Base-by-base conservation (phyloP, 495 filamentous ascomycete genomes). In the Amphirosellinia nigrospora region DNA sequence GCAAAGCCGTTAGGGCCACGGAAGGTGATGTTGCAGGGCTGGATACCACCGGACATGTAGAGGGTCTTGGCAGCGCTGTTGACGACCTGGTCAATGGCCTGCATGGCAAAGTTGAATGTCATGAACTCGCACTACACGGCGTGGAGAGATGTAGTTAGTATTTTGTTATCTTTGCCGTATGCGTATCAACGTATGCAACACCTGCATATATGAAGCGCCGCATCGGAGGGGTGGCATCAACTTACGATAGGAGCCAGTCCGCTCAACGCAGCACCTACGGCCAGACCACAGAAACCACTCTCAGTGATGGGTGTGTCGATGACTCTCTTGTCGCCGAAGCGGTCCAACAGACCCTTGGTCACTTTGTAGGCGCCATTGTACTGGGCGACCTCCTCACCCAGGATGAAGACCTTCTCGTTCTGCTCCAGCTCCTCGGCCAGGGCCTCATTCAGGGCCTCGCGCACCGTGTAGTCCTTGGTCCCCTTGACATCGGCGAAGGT, bases 81-180 rank as follows among this genome's bases (percentile, higher is more conserved):
- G 89, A 99, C 94, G 80, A 99, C 94, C 81, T 99, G 96, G 83
- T 99, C 96, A 82, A 99, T 99, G 73, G 96, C 91, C 86, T 99
- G 96, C 96, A 99, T 99, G 82, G 96, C 96, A 81, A 99, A 99
- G 88, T 99, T 99, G 92, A 97, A 99, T 74, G 96, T 99, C 96
- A 99, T 99, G 89, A 99, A 99, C 84, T 97, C 94, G 88, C 93
- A 97, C 93, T 97, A 78, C 39, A 34, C 8, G 63, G 19, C 10
- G 23, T 39, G 23, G 45, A 30, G 21, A 38, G 9, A 77, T 70
- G 56, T 60, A 75, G 70, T 64, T 30, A 38, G 46, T 46, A 21
- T 56, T 34, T 45, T 21, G 16, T 16, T 2, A 13, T 15, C 38
- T 19, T 43, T 19, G 21, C 38, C 9, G 26, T 8, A 53, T 23